phyloP scores from a whole-genome alignment of 768 basidiomycete genomes.

The Agaricus subrufescens region DNA sequence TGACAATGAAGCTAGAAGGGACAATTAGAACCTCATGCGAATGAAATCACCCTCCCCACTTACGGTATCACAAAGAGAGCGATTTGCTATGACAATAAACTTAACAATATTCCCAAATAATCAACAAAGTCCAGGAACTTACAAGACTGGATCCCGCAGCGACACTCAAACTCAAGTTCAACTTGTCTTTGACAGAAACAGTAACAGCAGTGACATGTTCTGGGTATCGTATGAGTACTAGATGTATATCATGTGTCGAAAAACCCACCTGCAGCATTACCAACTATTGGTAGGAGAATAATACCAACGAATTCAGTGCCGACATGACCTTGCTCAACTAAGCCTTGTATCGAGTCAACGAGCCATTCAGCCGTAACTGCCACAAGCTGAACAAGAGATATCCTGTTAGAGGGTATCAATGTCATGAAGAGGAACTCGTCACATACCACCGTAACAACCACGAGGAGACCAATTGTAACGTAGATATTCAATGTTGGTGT shows the following conservation, averaged over 20 bases:
- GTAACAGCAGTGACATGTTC: slow-evolving; percentile 92
- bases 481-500: slow-evolving; percentile 50
- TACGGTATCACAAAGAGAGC: slow-evolving; percentile 83
- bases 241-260: background rate
- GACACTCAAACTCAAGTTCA: slow-evolving; percentile 82
- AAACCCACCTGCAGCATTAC: slow-evolving; percentile 69
- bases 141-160: slow-evolving; percentile 87
- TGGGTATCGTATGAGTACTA: slow-evolving; percentile 9
- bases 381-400: slow-evolving; percentile 40
- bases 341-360: slow-evolving; percentile 76
- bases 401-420: slow-evolving; percentile 13
- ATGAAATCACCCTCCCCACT: slow-evolving; percentile 19
- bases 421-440: slow-evolving; percentile 19
- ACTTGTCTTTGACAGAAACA: slow-evolving; percentile 85
- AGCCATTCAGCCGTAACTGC: slow-evolving; percentile 67
- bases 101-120: background rate
- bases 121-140: slow-evolving; percentile 21
- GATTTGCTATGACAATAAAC: slow-evolving; percentile 56
- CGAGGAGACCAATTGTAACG: slow-evolving; percentile 51
- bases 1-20: slow-evolving; percentile 58
- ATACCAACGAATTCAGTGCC: slow-evolving; percentile 82
- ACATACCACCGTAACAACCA: slow-evolving; percentile 60
- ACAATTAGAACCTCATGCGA: background rate
- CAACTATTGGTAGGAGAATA: slow-evolving; percentile 84
- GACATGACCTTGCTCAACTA: slow-evolving; percentile 55